These are phyloP conservation scores for Syzygium aromaticum DNA, from an alignment of 345 rosid genomes.

Conservation along the genomic window DNA sequence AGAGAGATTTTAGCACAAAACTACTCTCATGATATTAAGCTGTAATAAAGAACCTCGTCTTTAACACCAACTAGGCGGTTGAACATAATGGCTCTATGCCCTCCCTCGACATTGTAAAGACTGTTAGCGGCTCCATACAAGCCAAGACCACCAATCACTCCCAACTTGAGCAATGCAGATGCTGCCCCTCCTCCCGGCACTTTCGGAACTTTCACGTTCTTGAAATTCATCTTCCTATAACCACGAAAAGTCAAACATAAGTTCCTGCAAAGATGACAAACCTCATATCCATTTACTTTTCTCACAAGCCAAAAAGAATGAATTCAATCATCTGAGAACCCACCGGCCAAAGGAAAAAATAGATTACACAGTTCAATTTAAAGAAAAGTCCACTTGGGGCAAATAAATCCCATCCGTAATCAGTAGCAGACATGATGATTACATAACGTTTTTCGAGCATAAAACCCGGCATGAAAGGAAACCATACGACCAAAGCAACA, in stretches of 20 bases:
- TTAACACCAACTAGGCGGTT: slow-evolving; percentile 51
- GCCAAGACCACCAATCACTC: slow-evolving; percentile 63
- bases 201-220: slow-evolving; percentile 72
- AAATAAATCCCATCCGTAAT: background rate
- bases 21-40: background rate
- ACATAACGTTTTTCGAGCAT: background rate
- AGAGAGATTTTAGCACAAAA: background rate
- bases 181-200: slow-evolving; percentile 65
- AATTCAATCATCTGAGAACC: background rate
- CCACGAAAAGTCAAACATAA: background rate
- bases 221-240: slow-evolving; percentile 32
- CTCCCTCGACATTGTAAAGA: slow-evolving; percentile 74
- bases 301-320: background rate
- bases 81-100: slow-evolving; percentile 64
- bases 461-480: background rate
- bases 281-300: background rate
- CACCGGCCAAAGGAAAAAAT: background rate
- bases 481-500: background rate
- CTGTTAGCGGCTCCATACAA: slow-evolving; percentile 55
- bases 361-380: background rate
- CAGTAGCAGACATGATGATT: background rate
- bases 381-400: background rate
- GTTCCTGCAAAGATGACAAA: background rate
- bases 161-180: slow-evolving; percentile 56
- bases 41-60: slow-evolving; percentile 30